Percentiles rank a stretch among this genome's conserved stretches.
Conservation (phyloP, 139 green algal species). For the Pseudopediastrum boryanum region DNA sequence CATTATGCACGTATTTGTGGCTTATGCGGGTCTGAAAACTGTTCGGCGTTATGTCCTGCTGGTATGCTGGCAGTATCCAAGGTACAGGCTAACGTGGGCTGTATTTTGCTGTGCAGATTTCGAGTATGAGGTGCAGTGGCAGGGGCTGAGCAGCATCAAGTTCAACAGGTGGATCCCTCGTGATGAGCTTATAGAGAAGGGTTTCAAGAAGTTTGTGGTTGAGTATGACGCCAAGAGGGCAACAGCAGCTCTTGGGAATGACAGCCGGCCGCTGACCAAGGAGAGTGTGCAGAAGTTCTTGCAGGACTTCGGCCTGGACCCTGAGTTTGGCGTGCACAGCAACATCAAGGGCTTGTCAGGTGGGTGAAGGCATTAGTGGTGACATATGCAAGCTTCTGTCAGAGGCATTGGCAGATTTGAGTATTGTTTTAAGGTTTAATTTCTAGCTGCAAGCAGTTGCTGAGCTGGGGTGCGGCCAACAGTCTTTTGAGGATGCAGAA, state of each 20-base stretch:
- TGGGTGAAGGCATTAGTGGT: too few species aligned
- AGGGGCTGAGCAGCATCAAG: conserved; percentile 38
- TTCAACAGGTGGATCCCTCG: conserved; percentile 54
- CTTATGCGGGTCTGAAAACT: too few species aligned
- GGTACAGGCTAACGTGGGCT: too few species aligned
- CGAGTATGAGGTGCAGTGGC: conserved; percentile 61
- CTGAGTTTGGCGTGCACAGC: conserved; percentile 90
- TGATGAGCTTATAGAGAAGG: conserved; percentile 81
- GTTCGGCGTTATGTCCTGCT: too few species aligned
- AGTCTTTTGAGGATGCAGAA: too few species aligned
- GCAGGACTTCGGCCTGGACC: conserved; percentile 88
- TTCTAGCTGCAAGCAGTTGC: too few species aligned
- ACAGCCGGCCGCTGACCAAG: conserved; percentile 81
- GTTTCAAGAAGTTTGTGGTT: conserved; percentile 85
- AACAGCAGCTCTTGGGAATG: conserved; percentile 69
- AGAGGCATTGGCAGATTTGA: too few species aligned
- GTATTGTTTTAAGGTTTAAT: too few species aligned
- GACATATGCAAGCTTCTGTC: too few species aligned
- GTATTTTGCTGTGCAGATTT: conserved; percentile 41
- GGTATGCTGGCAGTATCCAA: too few species aligned
- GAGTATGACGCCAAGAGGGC: conserved; percentile 83
- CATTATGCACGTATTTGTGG: too few species aligned
- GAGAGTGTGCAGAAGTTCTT: conserved; percentile 88
- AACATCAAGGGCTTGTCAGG: conserved; percentile 81
- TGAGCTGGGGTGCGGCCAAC: too few species aligned